phyloP scores from a whole-genome alignment of 257 asterid genomes.

The Ilex aquifolium region DNA sequence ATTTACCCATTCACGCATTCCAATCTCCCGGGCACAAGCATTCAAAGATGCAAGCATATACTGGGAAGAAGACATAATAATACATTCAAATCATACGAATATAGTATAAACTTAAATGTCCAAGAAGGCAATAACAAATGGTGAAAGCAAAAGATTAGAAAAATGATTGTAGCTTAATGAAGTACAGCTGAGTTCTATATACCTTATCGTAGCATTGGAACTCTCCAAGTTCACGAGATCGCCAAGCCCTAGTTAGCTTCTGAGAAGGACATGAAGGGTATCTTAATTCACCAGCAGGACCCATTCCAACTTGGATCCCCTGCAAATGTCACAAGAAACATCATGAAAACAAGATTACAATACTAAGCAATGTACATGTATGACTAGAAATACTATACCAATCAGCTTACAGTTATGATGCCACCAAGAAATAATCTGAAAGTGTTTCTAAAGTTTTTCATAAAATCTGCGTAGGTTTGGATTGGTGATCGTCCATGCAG shows the following conservation, averaged over 20 bases:
- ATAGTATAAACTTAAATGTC: background rate
- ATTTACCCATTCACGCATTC: constrained; percentile 57
- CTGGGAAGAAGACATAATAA: constrained; percentile 39
- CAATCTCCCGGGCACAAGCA: constrained; percentile 45
- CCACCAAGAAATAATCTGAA: constrained; percentile 64
- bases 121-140: background rate
- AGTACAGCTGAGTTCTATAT: constrained; percentile 2
- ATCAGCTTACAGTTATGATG: constrained; percentile 49
- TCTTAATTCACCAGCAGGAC: constrained; percentile 77
- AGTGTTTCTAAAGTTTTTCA: constrained; percentile 68
- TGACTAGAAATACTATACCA: background rate
- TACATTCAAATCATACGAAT: constrained; percentile 5
- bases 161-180: background rate
- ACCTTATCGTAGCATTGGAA: constrained; percentile 82
- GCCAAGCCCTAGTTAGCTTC: constrained; percentile 41
- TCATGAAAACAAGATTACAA: constrained; percentile 13
- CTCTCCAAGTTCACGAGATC: constrained; percentile 58
- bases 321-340: constrained; percentile 20
- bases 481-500: constrained; percentile 71
- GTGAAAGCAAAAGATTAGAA: background rate
- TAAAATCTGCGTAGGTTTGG: constrained; percentile 71
- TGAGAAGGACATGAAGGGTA: constrained; percentile 57
- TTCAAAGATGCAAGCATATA: constrained; percentile 70
- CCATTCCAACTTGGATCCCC: constrained; percentile 87
- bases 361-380: background rate